Evolutionary conservation across 257 asterid genomes (phyloP).

Genomic region (Fraxinus pennsylvanica): DNA sequence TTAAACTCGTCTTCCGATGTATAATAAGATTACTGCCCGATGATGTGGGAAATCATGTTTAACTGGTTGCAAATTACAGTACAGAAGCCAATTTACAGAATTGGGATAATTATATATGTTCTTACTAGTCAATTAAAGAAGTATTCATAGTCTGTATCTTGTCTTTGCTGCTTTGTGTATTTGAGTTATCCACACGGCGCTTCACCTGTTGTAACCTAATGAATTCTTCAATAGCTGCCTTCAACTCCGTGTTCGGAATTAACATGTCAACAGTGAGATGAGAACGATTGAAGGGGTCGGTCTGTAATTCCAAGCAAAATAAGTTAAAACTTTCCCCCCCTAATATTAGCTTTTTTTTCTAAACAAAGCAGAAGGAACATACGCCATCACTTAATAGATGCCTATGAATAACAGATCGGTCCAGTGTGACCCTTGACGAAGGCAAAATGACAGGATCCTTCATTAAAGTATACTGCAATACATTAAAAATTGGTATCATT

Average conservation of each 20-base stretch:
- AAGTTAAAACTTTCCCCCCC: neutral
- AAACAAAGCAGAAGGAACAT: slow-evolving; percentile 15
- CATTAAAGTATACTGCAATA: slow-evolving; percentile 85
- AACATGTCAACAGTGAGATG: slow-evolving; percentile 88
- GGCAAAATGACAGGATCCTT: slow-evolving; percentile 95
- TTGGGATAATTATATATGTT: slow-evolving; percentile 1
- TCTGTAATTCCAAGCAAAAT: slow-evolving; percentile 48
- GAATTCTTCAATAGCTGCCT: slow-evolving; percentile 77
- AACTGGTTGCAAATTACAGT: slow-evolving; percentile 14
- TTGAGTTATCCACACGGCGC: slow-evolving; percentile 48
- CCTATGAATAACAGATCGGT: slow-evolving; percentile 90
- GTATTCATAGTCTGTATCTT: slow-evolving; percentile 71
- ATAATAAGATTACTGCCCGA: neutral
- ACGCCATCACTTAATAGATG: slow-evolving; percentile 88
- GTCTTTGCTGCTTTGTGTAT: slow-evolving; percentile 49
- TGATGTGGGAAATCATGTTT: neutral
- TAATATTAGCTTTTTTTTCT: neutral
- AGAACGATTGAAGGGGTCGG: slow-evolving; percentile 95
- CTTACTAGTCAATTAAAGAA: slow-evolving; percentile 60
- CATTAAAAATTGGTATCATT: slow-evolving; percentile 15
- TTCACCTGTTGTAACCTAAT: slow-evolving; percentile 52
- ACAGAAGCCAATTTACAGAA: slow-evolving; percentile 42
- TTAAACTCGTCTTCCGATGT: neutral
- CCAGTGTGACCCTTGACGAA: slow-evolving; percentile 74
- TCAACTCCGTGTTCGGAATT: slow-evolving; percentile 77